Conservation (phyloP, 2,329 filamentous ascomycete genomes). For the Blastomyces gilchristii region DNA sequence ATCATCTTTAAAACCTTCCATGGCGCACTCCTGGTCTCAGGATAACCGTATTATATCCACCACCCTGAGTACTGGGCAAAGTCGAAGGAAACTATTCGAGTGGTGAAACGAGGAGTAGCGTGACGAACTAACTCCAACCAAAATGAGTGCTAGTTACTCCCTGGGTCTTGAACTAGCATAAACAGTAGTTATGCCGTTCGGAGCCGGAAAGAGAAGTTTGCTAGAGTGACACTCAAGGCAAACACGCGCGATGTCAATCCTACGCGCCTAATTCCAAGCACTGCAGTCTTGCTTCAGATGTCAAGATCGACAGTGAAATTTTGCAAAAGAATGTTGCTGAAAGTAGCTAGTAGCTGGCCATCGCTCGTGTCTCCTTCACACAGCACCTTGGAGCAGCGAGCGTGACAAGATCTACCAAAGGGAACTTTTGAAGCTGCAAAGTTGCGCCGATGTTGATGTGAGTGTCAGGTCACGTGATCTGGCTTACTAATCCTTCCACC, state of each 20-base stretch:
- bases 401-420: neutral
- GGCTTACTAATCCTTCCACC: no score
- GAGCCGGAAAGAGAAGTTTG: neutral
- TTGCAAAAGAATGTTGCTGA: neutral
- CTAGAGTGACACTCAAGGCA: neutral
- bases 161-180: neutral
- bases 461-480: no score
- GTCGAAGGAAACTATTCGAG: neutral
- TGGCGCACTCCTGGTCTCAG: neutral
- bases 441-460: neutral
- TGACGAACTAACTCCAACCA: neutral
- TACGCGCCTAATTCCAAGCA: neutral
- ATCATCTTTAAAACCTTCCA: conserved; percentile 4
- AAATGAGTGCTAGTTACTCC: neutral
- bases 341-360: neutral
- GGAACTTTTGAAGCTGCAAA: neutral
- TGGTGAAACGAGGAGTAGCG: neutral
- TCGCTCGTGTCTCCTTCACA: neutral
- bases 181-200: no score
- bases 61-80: neutral
- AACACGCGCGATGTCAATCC: neutral
- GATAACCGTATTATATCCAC: neutral
- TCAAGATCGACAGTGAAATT: no score
- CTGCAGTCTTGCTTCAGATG: neutral
- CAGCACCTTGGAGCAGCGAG: neutral